Percentiles rank a stretch among this genome's conserved stretches.
Conservation (phyloP, 495 filamentous ascomycete genomes). For the Amniculicola lignicola region DNA sequence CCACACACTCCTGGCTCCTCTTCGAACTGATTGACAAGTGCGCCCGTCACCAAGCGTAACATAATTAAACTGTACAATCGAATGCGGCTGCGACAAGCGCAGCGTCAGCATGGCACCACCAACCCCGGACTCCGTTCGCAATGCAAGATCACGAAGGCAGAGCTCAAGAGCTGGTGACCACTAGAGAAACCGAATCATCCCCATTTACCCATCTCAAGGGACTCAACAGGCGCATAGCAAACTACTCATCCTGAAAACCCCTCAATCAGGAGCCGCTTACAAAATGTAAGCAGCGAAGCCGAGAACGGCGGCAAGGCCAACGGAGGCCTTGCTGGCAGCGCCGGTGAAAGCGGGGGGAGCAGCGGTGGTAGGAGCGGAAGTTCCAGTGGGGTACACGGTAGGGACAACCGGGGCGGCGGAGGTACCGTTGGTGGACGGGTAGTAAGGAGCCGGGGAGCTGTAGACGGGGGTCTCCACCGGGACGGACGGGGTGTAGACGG, state of each 20-base stretch:
- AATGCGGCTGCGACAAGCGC: conserved; percentile 10
- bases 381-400: conserved; percentile 29
- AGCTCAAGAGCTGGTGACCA: conserved; percentile 14
- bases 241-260: not conserved
- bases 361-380: conserved; percentile 47
- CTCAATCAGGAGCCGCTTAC: conserved; percentile 52
- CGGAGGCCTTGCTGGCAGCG: conserved; percentile 53
- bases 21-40: conserved; percentile 5
- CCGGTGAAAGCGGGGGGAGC: conserved; percentile 46
- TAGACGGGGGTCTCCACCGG: conserved; percentile 44
- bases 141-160: conserved; percentile 29
- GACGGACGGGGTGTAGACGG: no score
- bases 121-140: conserved; percentile 21
- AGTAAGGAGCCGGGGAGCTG: conserved; percentile 12
- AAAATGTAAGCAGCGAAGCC: conserved; percentile 67
- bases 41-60: conserved; percentile 23
- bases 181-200: not conserved
- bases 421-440: conserved; percentile 33
- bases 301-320: conserved; percentile 53
- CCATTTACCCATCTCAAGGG: not conserved
- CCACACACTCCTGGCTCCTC: conserved; percentile 28
- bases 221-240: not conserved
- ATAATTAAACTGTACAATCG: conserved; percentile 26
- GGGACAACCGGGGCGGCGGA: conserved; percentile 29
- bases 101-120: not conserved